Evolutionary conservation across 345 rosid species (phyloP).

Genomic region (Mallotus nudiflorus): DNA sequence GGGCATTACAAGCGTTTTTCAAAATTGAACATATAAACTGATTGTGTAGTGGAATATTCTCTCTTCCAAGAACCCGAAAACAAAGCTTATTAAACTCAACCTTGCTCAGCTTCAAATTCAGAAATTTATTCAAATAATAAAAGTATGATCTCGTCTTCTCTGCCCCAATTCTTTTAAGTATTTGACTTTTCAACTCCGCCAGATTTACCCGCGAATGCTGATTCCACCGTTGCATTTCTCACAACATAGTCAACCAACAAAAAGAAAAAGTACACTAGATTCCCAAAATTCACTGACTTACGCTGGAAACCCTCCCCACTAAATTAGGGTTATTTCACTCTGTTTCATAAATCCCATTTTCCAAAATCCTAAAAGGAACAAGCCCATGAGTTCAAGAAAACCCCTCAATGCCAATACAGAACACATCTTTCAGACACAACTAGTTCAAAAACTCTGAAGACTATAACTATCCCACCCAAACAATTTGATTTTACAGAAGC

Average conservation of each 20-base stretch:
- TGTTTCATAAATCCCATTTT: slow-evolving; percentile 19
- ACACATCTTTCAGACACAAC: slow-evolving; percentile 5
- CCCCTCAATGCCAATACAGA: slow-evolving; percentile 9
- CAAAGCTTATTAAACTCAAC: slow-evolving; percentile 40
- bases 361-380: slow-evolving; percentile 1
- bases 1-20: slow-evolving; percentile 44
- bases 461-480: slow-evolving; percentile 9
- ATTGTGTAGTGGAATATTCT: slow-evolving; percentile 42
- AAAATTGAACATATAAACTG: slow-evolving; percentile 42
- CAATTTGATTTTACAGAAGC: background rate
- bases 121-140: slow-evolving; percentile 33
- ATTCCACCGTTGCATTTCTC: slow-evolving; percentile 27
- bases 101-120: slow-evolving; percentile 39
- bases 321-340: slow-evolving; percentile 17
- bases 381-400: background rate
- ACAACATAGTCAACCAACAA: slow-evolving; percentile 17
- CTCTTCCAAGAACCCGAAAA: slow-evolving; percentile 38
- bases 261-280: background rate
- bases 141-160: slow-evolving; percentile 43
- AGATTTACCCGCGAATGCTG: slow-evolving; percentile 26
- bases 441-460: background rate
- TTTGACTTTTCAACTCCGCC: slow-evolving; percentile 37
- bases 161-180: slow-evolving; percentile 38
- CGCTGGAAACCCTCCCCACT: slow-evolving; percentile 4
- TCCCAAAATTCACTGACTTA: slow-evolving; percentile 6